phyloP scores from a whole-genome alignment of 2,329 filamentous ascomycete genomes.

The Phyllosticta paracitricarpa region DNA sequence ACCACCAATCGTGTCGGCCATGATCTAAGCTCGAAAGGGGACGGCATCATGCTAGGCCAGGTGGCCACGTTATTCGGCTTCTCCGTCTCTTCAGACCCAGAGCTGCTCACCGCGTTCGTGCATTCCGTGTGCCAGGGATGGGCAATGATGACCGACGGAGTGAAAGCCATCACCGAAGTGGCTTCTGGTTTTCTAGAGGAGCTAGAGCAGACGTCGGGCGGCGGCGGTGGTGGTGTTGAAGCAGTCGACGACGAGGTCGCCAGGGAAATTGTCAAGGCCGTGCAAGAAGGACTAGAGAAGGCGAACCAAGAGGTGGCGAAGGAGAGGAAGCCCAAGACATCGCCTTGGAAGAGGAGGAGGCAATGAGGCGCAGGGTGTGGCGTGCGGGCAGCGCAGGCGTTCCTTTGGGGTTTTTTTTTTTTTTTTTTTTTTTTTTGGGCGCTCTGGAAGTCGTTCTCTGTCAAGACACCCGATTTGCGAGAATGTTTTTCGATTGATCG shows the following conservation, averaged over 20 bases:
- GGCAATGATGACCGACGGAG: neutral
- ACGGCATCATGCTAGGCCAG: neutral
- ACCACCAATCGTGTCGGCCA: neutral
- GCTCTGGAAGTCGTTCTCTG: too few species aligned
- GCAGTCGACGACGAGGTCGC: neutral
- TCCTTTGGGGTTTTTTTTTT: too few species aligned
- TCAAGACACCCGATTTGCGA: too few species aligned
- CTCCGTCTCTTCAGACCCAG: neutral
- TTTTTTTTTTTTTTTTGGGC: too few species aligned
- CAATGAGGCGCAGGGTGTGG: neutral
- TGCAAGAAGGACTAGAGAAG: neutral
- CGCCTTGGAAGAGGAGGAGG: neutral
- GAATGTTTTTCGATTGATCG: too few species aligned
- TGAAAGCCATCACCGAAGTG: neutral
- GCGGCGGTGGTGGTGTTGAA: neutral
- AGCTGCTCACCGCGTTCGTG: neutral
- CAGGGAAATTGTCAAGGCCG: neutral
- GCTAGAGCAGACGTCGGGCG: neutral
- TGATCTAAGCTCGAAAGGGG: neutral
- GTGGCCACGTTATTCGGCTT: neutral
- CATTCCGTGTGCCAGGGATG: neutral
- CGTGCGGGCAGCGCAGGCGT: too few species aligned
- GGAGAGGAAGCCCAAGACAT: neutral
- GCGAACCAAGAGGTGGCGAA: neutral
- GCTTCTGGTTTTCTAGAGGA: neutral